Conservation (phyloP, 306 rosid species). For the Dalbergia cochinchinensis region DNA sequence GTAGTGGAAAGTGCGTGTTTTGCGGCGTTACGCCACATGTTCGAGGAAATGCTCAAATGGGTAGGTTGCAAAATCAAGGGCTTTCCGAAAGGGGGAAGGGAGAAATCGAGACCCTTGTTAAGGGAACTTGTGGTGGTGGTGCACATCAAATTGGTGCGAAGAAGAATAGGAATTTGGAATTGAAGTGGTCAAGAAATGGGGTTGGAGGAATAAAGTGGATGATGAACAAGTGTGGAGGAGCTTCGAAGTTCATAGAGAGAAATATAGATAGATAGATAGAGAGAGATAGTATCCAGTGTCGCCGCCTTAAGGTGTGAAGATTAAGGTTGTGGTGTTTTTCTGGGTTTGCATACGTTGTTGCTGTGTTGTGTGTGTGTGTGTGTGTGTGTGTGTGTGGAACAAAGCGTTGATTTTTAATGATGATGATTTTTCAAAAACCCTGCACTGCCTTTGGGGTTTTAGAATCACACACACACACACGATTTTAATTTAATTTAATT, state of each 20-base stretch:
- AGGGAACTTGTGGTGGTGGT: conserved; percentile 36
- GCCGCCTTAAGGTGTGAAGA: conserved; percentile 56
- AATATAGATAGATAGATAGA: no score
- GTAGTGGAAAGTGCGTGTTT: conserved; percentile 55
- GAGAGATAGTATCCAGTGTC: background rate
- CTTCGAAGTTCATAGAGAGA: conserved; percentile 44
- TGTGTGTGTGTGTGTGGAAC: no score
- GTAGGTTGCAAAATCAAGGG: conserved; percentile 23
- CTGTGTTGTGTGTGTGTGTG: no score
- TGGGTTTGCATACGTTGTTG: background rate
- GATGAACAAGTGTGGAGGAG: conserved; percentile 12
- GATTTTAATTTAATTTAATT: no score
- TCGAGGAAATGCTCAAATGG: conserved; percentile 59
- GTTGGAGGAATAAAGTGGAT: background rate
- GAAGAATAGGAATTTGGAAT: background rate
- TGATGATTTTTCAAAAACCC: background rate
- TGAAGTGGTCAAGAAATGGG: background rate
- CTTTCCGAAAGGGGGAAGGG: conserved; percentile 27
- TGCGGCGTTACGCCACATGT: conserved; percentile 73
- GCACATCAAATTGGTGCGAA: conserved; percentile 59
- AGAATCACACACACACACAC: background rate
- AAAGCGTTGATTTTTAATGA: background rate
- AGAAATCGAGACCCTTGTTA: conserved; percentile 36
- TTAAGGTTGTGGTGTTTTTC: background rate
- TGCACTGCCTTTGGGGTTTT: background rate